Conservation (phyloP, 192 early-diverging fungal genomes). For the Entomortierella beljakovae region DNA sequence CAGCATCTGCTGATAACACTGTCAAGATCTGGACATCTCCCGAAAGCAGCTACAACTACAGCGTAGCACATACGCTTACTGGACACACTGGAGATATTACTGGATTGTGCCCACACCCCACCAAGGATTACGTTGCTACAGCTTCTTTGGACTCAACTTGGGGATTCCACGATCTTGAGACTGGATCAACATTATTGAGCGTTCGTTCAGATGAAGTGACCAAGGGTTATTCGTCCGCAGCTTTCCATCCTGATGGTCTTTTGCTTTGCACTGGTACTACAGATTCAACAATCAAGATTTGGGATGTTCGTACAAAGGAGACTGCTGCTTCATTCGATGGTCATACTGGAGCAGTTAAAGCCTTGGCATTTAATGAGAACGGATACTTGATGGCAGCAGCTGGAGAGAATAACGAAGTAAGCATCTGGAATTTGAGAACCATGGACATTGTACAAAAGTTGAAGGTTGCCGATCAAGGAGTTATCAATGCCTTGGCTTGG, state of each 20-base stretch:
- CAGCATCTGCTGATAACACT: conserved; percentile 83
- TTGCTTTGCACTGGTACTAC: conserved; percentile 83
- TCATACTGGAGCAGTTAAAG: conserved; percentile 71
- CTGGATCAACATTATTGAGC: conserved; percentile 63
- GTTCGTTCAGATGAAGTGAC: conserved; percentile 57
- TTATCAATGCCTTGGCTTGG: conserved; percentile 75
- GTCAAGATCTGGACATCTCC: conserved; percentile 80
- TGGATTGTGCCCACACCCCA: conserved; percentile 82
- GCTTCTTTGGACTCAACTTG: conserved; percentile 82
- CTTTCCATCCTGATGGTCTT: conserved; percentile 95
- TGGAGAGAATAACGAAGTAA: conserved; percentile 76
- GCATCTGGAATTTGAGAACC: conserved; percentile 96
- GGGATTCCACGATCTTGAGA: conserved; percentile 83
- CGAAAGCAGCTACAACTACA: conserved; percentile 55
- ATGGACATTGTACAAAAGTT: conserved; percentile 76
- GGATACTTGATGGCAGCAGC: conserved; percentile 92
- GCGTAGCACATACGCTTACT: conserved; percentile 65
- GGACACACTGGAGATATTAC: conserved; percentile 79
- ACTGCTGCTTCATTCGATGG: conserved; percentile 75
- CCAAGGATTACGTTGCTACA: conserved; percentile 83
- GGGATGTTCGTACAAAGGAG: conserved; percentile 83
- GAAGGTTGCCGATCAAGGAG: conserved; percentile 64
- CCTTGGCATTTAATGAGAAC: conserved; percentile 92
- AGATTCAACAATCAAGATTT: conserved; percentile 79
- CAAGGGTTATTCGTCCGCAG: conserved; percentile 69